These are phyloP conservation scores for Logfia minima DNA, from an alignment of 129 eudicot species.

Conservation along the genomic window DNA sequence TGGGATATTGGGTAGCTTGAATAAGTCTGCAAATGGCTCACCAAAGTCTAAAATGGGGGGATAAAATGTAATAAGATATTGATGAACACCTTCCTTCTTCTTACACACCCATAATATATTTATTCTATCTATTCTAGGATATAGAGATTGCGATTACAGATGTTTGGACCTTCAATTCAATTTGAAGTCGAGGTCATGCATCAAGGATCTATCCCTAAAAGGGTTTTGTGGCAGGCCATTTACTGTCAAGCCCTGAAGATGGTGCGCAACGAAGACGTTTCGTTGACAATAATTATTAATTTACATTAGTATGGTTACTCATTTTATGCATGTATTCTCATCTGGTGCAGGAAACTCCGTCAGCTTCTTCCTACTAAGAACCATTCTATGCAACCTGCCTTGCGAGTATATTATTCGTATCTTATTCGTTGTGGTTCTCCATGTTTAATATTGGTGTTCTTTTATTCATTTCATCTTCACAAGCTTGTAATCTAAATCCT, in stretches of 20 bases:
- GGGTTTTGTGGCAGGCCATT: constrained; percentile 3
- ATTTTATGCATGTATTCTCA: constrained; percentile 8
- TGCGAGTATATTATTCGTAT: neutral
- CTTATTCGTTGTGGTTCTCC: too few relatives aligned
- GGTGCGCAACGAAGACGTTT: neutral
- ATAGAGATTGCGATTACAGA: neutral
- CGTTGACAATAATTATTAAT: neutral
- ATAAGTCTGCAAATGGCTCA: constrained; percentile 51
- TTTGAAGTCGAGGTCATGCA: neutral
- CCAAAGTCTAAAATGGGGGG: constrained; percentile 41
- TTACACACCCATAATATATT: neutral
- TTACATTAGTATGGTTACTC: constrained; percentile 9
- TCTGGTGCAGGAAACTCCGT: constrained; percentile 1
- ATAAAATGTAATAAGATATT: constrained; percentile 14
- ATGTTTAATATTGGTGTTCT: too few relatives aligned
- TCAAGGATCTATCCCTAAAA: neutral
- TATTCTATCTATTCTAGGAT: constrained; percentile 12
- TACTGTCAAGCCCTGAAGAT: neutral
- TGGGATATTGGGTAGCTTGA: constrained; percentile 73
- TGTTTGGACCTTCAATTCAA: neutral
- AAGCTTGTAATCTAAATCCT: too few relatives aligned
- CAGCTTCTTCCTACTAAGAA: neutral
- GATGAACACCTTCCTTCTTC: neutral
- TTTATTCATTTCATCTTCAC: too few relatives aligned
- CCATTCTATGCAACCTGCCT: neutral